Evolutionary conservation across 768 basidiomycete genomes (phyloP), one percentile per base, ranked within the genome.

Genomic region (Russula sp.): DNA sequence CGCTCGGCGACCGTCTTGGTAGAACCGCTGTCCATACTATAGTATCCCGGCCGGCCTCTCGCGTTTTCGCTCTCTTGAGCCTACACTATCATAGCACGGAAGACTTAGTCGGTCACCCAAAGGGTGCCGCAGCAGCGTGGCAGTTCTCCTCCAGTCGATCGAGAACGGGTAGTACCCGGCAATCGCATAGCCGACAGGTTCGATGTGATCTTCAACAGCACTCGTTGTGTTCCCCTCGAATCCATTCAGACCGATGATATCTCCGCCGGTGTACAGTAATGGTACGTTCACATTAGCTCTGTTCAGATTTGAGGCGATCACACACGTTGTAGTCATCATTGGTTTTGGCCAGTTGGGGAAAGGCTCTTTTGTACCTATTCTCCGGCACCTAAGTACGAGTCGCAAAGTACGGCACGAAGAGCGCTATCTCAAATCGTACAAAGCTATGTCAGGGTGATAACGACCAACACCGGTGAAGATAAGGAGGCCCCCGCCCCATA

Each of bases 51-150:
- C n/a, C n/a, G n/a, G n/a, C n/a, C n/a, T n/a, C n/a, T n/a, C n/a
- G n/a, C n/a, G n/a, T n/a, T n/a, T n/a, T n/a, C n/a, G n/a, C n/a
- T n/a, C n/a, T n/a, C n/a, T n/a, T n/a, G n/a, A n/a, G n/a, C n/a
- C n/a, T n/a, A n/a, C n/a, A n/a, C 28, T 30, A 87, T 97, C 72
- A 89, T 98, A 75, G 94, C 97, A 2, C 97, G 98, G 76, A 99
- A 99, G 83, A 93, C 90, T 75, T 99, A 56, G 89, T 96, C 34
- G 97, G 97, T 65, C 96, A 99, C 74, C 88, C 96, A 13, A 99
- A 99, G 81, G 97, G 97, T 75, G 97, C 96, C 65, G 92, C 97
- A n/a, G 96, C 96, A 60, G 91, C 94, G 2, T 98, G 94, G 96
- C 92, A 94, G 77, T 85, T 69, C 81, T 98, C 61, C 76, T 94